Conservation (phyloP, 2,329 filamentous ascomycete genomes). For the Massarina eburnea region DNA sequence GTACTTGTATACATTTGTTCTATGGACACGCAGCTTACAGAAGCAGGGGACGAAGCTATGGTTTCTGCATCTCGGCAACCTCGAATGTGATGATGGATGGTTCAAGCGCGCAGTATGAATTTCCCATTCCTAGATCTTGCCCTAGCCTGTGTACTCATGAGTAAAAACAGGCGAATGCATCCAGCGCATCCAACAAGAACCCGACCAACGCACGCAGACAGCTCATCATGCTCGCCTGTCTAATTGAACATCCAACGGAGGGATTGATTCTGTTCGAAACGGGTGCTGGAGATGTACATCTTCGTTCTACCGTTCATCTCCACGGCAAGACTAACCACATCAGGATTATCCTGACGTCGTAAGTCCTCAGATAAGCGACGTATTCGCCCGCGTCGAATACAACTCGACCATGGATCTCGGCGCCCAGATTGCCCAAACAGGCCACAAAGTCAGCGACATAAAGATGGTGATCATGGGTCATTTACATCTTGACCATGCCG, state of each 20-base stretch:
- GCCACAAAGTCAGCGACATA: conserved; percentile 39
- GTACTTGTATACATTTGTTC: too few relatives aligned
- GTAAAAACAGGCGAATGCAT: conserved; percentile 21
- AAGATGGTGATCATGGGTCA: conserved; percentile 43
- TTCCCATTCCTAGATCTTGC: not conserved
- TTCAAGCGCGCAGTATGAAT: conserved; percentile 33
- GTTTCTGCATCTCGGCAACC: conserved; percentile 38
- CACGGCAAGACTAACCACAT: not conserved
- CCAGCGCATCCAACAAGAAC: conserved; percentile 30
- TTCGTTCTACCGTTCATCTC: not conserved
- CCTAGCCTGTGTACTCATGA: not conserved
- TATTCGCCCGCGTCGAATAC: conserved; percentile 36
- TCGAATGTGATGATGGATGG: conserved; percentile 41
- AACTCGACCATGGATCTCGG: conserved; percentile 21
- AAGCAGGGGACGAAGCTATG: conserved; percentile 40
- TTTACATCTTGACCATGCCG: conserved; percentile 41
- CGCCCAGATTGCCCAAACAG: conserved; percentile 30
- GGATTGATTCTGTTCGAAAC: conserved; percentile 43
- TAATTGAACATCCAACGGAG: conserved; percentile 36
- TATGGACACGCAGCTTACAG: not conserved
- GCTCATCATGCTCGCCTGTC: conserved; percentile 30
- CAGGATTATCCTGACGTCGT: conserved; percentile 33
- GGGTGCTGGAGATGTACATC: conserved; percentile 22
- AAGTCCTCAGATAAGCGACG: conserved; percentile 32
- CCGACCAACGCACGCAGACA: conserved; percentile 27